Base-by-base conservation (phyloP, 148 eudicot genomes). In the Simmondsia chinensis region DNA sequence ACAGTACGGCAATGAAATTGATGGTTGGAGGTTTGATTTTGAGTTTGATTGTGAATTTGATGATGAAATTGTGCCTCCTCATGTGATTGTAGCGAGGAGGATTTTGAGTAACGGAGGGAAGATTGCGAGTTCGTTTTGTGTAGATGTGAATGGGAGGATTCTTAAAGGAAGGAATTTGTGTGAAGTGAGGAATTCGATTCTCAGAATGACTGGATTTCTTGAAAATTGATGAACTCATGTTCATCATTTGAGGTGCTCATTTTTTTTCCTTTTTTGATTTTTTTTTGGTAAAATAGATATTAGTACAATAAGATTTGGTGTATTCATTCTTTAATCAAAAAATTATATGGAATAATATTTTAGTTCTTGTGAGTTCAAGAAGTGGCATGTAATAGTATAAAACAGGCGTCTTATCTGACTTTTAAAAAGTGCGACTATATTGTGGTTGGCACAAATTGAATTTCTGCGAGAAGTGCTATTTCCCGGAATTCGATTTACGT, bases 91-190 rank as follows among this genome's bases (percentile, higher is more conserved):
- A 2, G 33, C 32, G 3, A 28, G 50, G 9, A 45, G 50, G n/a
- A n/a, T n/a, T n/a, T n/a, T n/a, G n/a, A n/a, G n/a, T n/a, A n/a
- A n/a, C n/a, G 50, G 53, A 12, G 52, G 39, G 18, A 42, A 52
- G 36, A 50, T 73, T 66, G 60, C 78, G 41, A 63, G 59, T 40
- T 73, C 78, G 8, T 59, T 59, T 11, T 51, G 52, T 20, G 26
- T 43, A 6, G 76, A 60, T 45, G 57, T 13, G 2, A 56, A 34
- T 0, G 63, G 69, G 0, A 64, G 69, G 56, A 37, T 63, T 41
- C 48, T 72, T 4, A 67, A 72, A 48, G 77, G 77, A 18, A 59
- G 60, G 15, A 61, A 72, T 50, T 55, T 73, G 58, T 63, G 68
- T 59, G 40, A 68, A 59, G 64, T 68, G 38, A 54, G 78, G 34